Conservation (phyloP, 2,329 filamentous ascomycete genomes). For the Fusarium austroafricanum region DNA sequence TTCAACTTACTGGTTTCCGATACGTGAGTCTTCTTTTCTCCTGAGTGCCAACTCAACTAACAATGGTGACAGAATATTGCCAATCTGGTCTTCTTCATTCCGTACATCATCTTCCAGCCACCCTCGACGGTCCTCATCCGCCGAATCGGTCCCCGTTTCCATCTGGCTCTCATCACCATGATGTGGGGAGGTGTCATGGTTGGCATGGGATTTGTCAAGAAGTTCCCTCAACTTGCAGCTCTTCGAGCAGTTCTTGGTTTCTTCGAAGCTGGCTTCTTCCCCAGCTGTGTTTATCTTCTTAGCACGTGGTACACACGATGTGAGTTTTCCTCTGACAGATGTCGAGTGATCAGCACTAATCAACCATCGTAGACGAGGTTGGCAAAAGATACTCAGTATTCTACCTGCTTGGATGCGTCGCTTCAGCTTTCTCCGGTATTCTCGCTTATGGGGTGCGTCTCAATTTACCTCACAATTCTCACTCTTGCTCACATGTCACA, state of each 20-base stretch:
- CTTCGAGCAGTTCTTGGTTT: slow-evolving; percentile 70
- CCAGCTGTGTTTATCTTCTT: slow-evolving; percentile 76
- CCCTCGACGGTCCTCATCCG: slow-evolving; percentile 77
- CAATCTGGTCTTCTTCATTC: slow-evolving; percentile 79
- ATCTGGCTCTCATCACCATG: slow-evolving; percentile 65
- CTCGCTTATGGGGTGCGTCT: slow-evolving; percentile 73
- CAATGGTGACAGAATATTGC: slow-evolving; percentile 64
- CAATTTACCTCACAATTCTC: neutral
- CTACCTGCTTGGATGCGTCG: slow-evolving; percentile 75
- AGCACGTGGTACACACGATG: slow-evolving; percentile 78
- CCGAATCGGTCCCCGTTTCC: slow-evolving; percentile 71
- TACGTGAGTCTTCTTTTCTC: slow-evolving; percentile 52
- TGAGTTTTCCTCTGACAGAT: slow-evolving; percentile 49
- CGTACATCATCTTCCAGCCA: slow-evolving; percentile 78
- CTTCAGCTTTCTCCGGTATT: slow-evolving; percentile 74
- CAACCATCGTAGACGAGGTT: slow-evolving; percentile 64
- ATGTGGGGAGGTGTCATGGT: slow-evolving; percentile 73
- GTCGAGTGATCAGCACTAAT: neutral
- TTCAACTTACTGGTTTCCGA: slow-evolving; percentile 59
- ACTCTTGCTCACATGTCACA: slow-evolving; percentile 34
- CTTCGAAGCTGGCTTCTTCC: slow-evolving; percentile 78
- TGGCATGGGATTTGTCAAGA: slow-evolving; percentile 71
- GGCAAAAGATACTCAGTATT: slow-evolving; percentile 77
- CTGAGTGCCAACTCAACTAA: neutral
- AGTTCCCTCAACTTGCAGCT: slow-evolving; percentile 63